Evolutionary conservation across 202 grass and related monocot species (phyloP), one percentile per base, ranked within the genome.

Genomic region (Zoysia matrella): DNA sequence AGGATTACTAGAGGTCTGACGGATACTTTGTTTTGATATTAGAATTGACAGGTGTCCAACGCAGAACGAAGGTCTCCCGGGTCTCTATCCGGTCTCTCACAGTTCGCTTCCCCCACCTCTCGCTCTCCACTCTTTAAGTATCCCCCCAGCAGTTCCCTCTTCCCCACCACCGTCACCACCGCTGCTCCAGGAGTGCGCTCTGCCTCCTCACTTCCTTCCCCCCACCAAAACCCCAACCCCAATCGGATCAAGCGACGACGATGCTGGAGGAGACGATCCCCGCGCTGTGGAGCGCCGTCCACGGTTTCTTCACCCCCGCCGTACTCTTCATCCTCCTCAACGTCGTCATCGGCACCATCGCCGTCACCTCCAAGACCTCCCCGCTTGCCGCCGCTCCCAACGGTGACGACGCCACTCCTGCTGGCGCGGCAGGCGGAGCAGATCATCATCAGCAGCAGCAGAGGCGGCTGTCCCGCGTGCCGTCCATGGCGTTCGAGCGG

Each of bases 401-500:
- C 0, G 78, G 61, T 41, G 83, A 10, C 0, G 61, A 5, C 0
- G n/a, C 0, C 0, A 48, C 50, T 16, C 11, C 52, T 0, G 15
- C 74, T 14, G 66, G 36, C 5, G 41, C 48, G 3, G 71, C 3
- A 1, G 77, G 6, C 8, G 81, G 60, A 1, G 70, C 13, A 6
- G 52, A 64, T 51, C 30, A 56, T 1, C 50, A 52, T 0, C 76
- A 68, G 2, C 52, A 47, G 6, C 43, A 15, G 16, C 11, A 15
- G 3, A 22, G 69, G 48, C 56, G 18, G 18, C 18, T 94, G 4
- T 74, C 81, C 43, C 92, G 95, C 55, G 73, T 86, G 12, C 86
- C 92, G 1, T 93, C 95, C 13, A 83, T 91, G 81, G 88, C 89
- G 74, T 77, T 97, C 18, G 90, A 93, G 39, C 81, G 95, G 40